These are phyloP conservation scores for Suillus weaverae DNA, from an alignment of 768 basidiomycete species.

Conservation along the genomic window DNA sequence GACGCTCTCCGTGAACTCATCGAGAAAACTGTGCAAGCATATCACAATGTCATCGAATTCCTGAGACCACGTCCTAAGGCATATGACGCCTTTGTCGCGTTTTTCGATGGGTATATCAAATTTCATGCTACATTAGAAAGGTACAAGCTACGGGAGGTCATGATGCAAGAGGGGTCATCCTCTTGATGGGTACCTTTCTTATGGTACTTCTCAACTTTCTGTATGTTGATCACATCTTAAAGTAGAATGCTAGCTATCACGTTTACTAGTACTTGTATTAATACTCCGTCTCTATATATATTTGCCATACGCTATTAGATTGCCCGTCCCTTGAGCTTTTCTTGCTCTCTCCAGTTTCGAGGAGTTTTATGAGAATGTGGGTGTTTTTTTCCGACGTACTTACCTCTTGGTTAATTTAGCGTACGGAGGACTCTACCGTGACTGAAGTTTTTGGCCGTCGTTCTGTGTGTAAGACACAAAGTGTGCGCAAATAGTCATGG, in stretches of 20 bases:
- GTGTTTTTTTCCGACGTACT: too few relatives aligned
- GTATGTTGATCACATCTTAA: neutral
- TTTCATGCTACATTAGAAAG: conserved; percentile 19
- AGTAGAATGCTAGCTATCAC: neutral
- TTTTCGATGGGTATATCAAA: conserved; percentile 15
- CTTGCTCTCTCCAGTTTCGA: neutral
- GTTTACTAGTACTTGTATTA: neutral
- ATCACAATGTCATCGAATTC: conserved; percentile 20
- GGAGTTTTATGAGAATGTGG: too few relatives aligned
- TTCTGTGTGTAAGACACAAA: neutral
- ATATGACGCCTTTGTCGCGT: conserved; percentile 7
- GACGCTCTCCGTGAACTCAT: conserved; percentile 23
- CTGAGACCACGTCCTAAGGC: conserved; percentile 12
- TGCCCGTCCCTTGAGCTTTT: neutral
- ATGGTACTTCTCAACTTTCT: neutral
- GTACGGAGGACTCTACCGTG: neutral
- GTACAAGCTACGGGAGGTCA: conserved; percentile 19
- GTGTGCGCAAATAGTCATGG: neutral
- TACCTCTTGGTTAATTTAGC: too few relatives aligned
- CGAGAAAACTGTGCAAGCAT: conserved; percentile 22
- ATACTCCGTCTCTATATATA: neutral
- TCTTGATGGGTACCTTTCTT: neutral
- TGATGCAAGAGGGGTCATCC: neutral
- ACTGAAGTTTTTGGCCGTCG: neutral
- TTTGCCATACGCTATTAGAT: neutral